phyloP scores from a whole-genome alignment of 129 eudicot genomes.

The Chrysanthemum lavandulifolium region DNA sequence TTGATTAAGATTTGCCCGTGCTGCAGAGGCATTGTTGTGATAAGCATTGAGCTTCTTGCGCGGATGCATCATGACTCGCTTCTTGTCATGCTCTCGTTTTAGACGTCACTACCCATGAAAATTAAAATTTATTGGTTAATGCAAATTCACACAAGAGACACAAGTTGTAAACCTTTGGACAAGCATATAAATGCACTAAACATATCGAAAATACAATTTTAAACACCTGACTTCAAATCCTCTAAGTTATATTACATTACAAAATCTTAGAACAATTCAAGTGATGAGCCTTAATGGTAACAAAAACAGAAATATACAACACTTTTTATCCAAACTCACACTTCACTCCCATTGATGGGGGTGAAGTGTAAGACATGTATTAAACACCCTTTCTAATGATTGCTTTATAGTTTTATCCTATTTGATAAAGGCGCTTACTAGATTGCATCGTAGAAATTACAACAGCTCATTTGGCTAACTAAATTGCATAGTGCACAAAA shows the following conservation, averaged over 20 bases:
- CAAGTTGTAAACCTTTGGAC: background rate
- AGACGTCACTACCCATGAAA: conserved; percentile 1
- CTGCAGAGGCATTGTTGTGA: background rate
- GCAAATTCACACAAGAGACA: background rate
- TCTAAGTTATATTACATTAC: background rate
- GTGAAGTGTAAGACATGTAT: too few species aligned
- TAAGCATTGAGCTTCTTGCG: conserved; percentile 4
- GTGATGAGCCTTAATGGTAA: background rate
- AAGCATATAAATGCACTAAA: background rate
- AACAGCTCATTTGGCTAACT: too few species aligned
- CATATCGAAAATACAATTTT: background rate
- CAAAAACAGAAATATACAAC: too few species aligned
- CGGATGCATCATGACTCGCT: conserved; percentile 7
- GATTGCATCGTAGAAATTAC: too few species aligned
- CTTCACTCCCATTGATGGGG: too few species aligned
- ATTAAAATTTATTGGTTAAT: background rate
- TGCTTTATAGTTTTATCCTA: too few species aligned
- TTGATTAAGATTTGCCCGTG: conserved; percentile 11
- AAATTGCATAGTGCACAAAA: too few species aligned
- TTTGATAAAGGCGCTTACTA: too few species aligned
- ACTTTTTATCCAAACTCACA: too few species aligned
- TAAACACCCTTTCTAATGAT: too few species aligned
- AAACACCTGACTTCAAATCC: background rate
- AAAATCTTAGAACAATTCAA: background rate
- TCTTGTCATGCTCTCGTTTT: conserved; percentile 7